Percentiles rank a stretch among this genome's conserved stretches.
Conservation (phyloP, 495 filamentous ascomycete species). For the Evernia prunastri region DNA sequence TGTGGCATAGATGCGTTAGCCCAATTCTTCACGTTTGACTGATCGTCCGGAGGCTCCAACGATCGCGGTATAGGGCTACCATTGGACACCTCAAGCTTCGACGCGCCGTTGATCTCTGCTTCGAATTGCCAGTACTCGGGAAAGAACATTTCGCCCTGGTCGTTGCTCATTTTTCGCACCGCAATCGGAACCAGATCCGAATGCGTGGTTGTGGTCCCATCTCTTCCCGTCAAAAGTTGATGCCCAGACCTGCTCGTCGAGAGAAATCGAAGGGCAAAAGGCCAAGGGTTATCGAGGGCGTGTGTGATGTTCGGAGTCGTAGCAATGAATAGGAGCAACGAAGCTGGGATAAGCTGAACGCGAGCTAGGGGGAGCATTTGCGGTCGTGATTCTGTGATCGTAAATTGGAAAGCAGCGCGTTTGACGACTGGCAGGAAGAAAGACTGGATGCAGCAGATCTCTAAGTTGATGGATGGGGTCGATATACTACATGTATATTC, state of each 20-base stretch:
- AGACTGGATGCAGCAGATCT: neutral
- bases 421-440: neutral
- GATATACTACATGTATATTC: neutral
- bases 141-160: conserved; percentile 83
- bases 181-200: conserved; percentile 34
- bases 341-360: conserved; percentile 13
- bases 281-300: conserved; percentile 14
- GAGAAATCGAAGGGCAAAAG: neutral
- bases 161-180: conserved; percentile 69
- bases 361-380: conserved; percentile 8
- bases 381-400: neutral
- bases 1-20: conserved; percentile 30
- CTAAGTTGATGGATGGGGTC: neutral
- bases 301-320: neutral
- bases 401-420: neutral
- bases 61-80: conserved; percentile 20
- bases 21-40: neutral
- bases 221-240: neutral
- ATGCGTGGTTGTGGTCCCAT: conserved; percentile 17
- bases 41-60: neutral
- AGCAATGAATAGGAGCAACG: conserved; percentile 12
- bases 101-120: conserved; percentile 23
- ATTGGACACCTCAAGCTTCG: conserved; percentile 31
- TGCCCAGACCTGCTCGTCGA: neutral
- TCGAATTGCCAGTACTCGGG: conserved; percentile 54